Conservation (phyloP, 2,329 filamentous ascomycete species). For the Shiraia sp. region DNA sequence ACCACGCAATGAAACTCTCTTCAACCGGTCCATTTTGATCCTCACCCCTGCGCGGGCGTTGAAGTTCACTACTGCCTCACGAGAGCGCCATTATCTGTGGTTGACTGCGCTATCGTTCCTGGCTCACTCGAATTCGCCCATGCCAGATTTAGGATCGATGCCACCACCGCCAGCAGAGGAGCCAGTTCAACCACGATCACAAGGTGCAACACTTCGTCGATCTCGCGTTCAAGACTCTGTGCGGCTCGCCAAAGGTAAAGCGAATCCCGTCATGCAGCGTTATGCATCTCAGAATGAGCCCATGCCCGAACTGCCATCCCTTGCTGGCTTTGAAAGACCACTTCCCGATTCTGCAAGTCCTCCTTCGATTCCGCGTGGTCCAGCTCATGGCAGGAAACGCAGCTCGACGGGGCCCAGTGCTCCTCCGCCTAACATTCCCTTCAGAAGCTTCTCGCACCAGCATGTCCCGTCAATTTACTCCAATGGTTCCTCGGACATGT, state of each 20-base stretch:
- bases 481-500: constrained; percentile 45
- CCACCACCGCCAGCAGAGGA: constrained; percentile 47
- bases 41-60: constrained; percentile 89
- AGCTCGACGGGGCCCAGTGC: constrained; percentile 84
- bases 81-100: constrained; percentile 93
- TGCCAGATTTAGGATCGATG: constrained; percentile 68
- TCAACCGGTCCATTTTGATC: constrained; percentile 93
- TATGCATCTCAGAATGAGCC: constrained; percentile 34
- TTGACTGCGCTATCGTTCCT: constrained; percentile 92
- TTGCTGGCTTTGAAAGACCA: constrained; percentile 45
- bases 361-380: constrained; percentile 71
- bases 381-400: constrained; percentile 77
- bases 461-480: constrained; percentile 46
- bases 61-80: constrained; percentile 85
- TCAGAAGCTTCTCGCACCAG: constrained; percentile 74
- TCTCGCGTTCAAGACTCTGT: constrained; percentile 84
- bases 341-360: constrained; percentile 69
- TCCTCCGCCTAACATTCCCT: constrained; percentile 66
- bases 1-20: constrained; percentile 72
- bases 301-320: constrained; percentile 34
- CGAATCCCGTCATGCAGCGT: constrained; percentile 41
- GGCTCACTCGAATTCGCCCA: constrained; percentile 81
- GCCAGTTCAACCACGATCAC: constrained; percentile 39
- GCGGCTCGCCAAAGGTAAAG: constrained; percentile 77
- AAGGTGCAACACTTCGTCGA: constrained; percentile 51